phyloP scores from a whole-genome alignment of 768 basidiomycete genomes.

The Lenzites betulinus region DNA sequence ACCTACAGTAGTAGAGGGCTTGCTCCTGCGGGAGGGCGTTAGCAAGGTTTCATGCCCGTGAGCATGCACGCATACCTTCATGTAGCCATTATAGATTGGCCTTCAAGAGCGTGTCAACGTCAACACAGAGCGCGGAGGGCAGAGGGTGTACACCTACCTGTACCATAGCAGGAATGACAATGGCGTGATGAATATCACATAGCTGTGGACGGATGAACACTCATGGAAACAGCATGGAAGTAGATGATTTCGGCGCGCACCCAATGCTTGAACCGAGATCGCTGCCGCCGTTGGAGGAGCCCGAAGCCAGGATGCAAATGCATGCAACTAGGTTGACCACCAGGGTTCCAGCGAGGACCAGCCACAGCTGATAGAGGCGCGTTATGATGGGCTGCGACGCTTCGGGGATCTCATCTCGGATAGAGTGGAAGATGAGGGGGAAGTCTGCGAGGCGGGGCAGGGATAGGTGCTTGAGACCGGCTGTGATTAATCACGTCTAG shows the following conservation, averaged over 20 bases:
- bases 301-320: slow-evolving; percentile 80
- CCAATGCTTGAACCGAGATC: slow-evolving; percentile 83
- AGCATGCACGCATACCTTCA: slow-evolving; percentile 64
- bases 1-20: slow-evolving; percentile 89
- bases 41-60: slow-evolving; percentile 22
- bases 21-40: slow-evolving; percentile 65
- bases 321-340: slow-evolving; percentile 90
- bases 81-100: slow-evolving; percentile 96
- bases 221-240: not conserved
- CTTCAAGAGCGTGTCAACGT: slow-evolving; percentile 40
- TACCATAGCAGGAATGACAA: slow-evolving; percentile 95
- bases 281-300: slow-evolving; percentile 71
- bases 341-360: slow-evolving; percentile 80
- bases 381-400: slow-evolving; percentile 77
- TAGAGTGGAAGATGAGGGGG: slow-evolving; percentile 93
- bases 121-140: not conserved
- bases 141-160: slow-evolving; percentile 53
- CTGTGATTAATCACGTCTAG: not conserved
- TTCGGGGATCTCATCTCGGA: slow-evolving; percentile 86
- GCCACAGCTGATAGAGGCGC: slow-evolving; percentile 92
- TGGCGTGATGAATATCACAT: slow-evolving; percentile 74
- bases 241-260: slow-evolving; percentile 43
- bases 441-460: slow-evolving; percentile 57
- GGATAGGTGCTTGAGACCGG: no score
- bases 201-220: slow-evolving; percentile 45